phyloP scores from a whole-genome alignment of 768 basidiomycete genomes.

The Cantharellus cinnabarinus region DNA sequence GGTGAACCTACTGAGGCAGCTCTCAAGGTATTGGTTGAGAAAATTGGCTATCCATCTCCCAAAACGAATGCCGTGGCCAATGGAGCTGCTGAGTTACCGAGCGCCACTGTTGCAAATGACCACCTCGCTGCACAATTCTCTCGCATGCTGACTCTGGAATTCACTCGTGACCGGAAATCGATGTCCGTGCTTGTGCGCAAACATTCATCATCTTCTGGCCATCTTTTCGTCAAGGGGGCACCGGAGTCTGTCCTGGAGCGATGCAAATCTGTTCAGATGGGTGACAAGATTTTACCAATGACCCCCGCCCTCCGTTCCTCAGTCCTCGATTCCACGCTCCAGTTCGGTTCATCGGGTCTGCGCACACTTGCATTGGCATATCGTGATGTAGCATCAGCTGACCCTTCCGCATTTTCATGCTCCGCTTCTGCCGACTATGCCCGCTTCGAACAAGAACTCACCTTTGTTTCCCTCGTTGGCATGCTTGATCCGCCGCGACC shows the following conservation, averaged over 20 bases:
- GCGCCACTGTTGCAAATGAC: slow-evolving; percentile 72
- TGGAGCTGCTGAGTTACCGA: slow-evolving; percentile 34
- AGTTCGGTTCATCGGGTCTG: slow-evolving; percentile 66
- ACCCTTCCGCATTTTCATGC: slow-evolving; percentile 63
- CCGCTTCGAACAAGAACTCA: slow-evolving; percentile 77
- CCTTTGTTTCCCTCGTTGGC: slow-evolving; percentile 87
- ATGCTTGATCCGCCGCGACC: slow-evolving; percentile 98
- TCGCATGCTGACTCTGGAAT: slow-evolving; percentile 87
- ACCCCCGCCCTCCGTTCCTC: slow-evolving; percentile 35
- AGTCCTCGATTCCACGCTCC: slow-evolving; percentile 42
- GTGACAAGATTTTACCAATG: slow-evolving; percentile 40
- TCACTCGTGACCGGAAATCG: slow-evolving; percentile 95
- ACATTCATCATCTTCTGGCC: slow-evolving; percentile 27
- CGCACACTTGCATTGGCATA: slow-evolving; percentile 86
- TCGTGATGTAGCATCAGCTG: slow-evolving; percentile 51
- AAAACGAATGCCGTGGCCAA: slow-evolving; percentile 24
- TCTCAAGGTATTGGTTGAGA: slow-evolving; percentile 85
- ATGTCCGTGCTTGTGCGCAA: slow-evolving; percentile 88
- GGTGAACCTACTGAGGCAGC: slow-evolving; percentile 98
- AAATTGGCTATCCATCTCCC: slow-evolving; percentile 56
- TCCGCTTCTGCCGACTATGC: slow-evolving; percentile 64
- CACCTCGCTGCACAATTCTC: slow-evolving; percentile 54
- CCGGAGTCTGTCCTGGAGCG: slow-evolving; percentile 88
- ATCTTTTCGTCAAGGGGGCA: slow-evolving; percentile 86
- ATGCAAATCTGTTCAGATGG: slow-evolving; percentile 52